phyloP scores from a whole-genome alignment of 139 green algal genomes.

The Chlamydomonas eustigma region DNA sequence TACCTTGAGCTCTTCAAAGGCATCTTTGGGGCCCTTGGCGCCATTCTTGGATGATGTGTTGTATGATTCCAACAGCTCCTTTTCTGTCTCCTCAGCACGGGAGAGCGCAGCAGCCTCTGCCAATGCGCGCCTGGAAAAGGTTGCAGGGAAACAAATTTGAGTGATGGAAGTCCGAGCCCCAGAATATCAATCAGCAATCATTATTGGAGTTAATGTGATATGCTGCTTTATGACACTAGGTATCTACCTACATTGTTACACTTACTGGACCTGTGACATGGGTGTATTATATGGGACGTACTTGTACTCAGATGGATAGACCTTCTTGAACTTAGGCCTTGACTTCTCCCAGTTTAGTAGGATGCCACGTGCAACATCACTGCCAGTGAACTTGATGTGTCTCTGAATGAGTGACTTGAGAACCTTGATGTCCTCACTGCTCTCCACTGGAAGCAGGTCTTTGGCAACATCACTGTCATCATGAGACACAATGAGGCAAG shows the following conservation, averaged over 20 bases:
- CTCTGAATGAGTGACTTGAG: constrained; percentile 75
- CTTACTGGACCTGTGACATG: no score
- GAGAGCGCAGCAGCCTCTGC: constrained; percentile 49
- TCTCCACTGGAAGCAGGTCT: constrained; percentile 72
- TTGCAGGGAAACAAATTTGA: no score
- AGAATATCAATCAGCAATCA: no score
- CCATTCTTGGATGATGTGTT: not conserved
- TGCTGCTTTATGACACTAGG: no score
- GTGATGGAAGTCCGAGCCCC: no score
- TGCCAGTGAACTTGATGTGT: constrained; percentile 79
- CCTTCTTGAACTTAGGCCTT: constrained; percentile 69
- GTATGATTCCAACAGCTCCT: constrained; percentile 40
- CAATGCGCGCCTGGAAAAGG: constrained; percentile 59
- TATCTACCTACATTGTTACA: no score
- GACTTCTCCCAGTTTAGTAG: constrained; percentile 68
- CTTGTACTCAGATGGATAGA: constrained; percentile 60
- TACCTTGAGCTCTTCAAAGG: constrained; percentile 81
- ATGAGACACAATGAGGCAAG: no score
- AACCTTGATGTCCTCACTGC: constrained; percentile 24
- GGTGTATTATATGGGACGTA: no score
- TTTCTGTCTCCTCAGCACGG: constrained; percentile 54
- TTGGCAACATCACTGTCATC: constrained; percentile 46
- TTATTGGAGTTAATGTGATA: no score
- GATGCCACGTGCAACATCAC: constrained; percentile 51
- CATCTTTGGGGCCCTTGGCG: constrained; percentile 18